Evolutionary conservation across 2,329 filamentous ascomycete species (phyloP).

Genomic region (Cladophialophora carrionii): DNA sequence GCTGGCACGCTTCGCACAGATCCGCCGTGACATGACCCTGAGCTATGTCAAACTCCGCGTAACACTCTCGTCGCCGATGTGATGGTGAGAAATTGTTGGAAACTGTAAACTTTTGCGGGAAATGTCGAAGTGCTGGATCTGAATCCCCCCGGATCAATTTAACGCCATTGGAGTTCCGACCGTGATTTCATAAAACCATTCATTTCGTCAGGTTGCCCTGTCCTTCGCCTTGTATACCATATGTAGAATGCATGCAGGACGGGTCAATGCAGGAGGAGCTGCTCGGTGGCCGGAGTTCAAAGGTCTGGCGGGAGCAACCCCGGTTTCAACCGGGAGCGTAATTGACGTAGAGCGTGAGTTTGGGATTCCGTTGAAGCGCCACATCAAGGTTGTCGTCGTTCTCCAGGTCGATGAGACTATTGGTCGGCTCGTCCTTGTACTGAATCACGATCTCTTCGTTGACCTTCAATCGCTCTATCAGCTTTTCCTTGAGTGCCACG

Average conservation of each 20-base stretch:
- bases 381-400: conserved; percentile 80
- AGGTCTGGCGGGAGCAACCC: background rate
- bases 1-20: background rate
- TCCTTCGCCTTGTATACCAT: background rate
- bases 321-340: conserved; percentile 24
- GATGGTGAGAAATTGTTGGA: background rate
- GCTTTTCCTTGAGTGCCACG: conserved; percentile 77
- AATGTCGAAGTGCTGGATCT: conserved; percentile 3
- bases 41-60: conserved; percentile 14
- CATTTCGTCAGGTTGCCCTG: conserved; percentile 31
- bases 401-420: conserved; percentile 72
- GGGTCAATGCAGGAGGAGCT: conserved; percentile 2
- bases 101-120: conserved; percentile 18
- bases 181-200: conserved; percentile 32
- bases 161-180: conserved; percentile 22
- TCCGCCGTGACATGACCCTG: conserved; percentile 5
- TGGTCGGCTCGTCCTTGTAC: conserved; percentile 82
- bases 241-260: background rate
- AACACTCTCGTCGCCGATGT: background rate
- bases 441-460: conserved; percentile 72
- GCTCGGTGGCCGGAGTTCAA: background rate
- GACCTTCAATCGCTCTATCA: conserved; percentile 81
- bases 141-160: background rate
- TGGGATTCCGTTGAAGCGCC: conserved; percentile 82
- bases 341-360: conserved; percentile 66